These are phyloP conservation scores for Canariomyces notabilis DNA, from an alignment of 2,329 filamentous ascomycete genomes.

Conservation along the genomic window DNA sequence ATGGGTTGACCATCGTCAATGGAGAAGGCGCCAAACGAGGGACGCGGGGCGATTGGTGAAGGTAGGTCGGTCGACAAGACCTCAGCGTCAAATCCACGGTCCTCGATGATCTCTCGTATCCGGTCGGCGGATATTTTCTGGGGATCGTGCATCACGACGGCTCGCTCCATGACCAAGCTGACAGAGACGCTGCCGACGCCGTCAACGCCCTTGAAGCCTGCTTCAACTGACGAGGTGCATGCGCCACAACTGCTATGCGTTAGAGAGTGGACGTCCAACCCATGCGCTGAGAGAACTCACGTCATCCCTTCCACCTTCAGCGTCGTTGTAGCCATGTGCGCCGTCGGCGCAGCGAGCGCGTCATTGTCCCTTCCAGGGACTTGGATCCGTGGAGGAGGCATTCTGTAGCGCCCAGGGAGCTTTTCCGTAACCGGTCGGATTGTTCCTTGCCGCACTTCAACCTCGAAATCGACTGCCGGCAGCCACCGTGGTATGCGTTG, in stretches of 20 bases:
- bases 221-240: slow-evolving; percentile 92
- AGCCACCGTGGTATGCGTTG: not conserved
- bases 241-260: slow-evolving; percentile 68
- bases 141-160: slow-evolving; percentile 88
- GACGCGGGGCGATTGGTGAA: slow-evolving; percentile 42
- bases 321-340: slow-evolving; percentile 82
- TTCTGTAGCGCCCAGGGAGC: slow-evolving; percentile 23
- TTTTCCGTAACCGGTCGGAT: not conserved
- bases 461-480: not conserved
- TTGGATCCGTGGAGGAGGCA: slow-evolving; percentile 49
- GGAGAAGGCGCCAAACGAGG: slow-evolving; percentile 29
- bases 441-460: slow-evolving; percentile 1
- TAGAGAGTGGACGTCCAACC: slow-evolving; percentile 7
- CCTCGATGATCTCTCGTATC: slow-evolving; percentile 82
- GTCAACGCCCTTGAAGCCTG: slow-evolving; percentile 75
- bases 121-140: slow-evolving; percentile 66
- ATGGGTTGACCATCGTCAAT: slow-evolving; percentile 37
- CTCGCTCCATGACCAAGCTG: slow-evolving; percentile 89
- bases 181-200: slow-evolving; percentile 85
- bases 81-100: slow-evolving; percentile 85
- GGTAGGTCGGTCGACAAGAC: slow-evolving; percentile 78
- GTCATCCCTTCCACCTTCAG: slow-evolving; percentile 86
- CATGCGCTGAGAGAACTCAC: slow-evolving; percentile 40
- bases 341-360: slow-evolving; percentile 37
- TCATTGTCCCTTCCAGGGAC: slow-evolving; percentile 40